Base-by-base conservation (phyloP, 1,284 basidiomycete species). In the Hymenochaete sp. region DNA sequence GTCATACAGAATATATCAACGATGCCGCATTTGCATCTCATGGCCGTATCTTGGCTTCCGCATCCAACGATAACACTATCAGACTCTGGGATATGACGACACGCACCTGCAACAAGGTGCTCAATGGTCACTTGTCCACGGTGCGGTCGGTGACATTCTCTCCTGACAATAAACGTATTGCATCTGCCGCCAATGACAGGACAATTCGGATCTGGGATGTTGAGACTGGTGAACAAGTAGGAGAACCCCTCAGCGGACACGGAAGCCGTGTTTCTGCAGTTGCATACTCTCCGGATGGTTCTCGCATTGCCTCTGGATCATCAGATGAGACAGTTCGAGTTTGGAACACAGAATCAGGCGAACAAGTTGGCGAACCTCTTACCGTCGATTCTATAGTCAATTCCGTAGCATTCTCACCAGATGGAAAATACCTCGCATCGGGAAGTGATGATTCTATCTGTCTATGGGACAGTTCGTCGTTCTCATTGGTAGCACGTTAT, bases 291-390 rank as follows among this genome's bases (percentile, higher is more conserved):
- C 49, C 41, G 11, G 46, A 53, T 24, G 42, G 19, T 10, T 10
- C 16, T 14, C 16, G 21, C 27, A 79, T 95, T 4, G 82, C 97
- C n/a, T 89, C 44, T n/a, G n/a, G 25, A n/a, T 39, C 37, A 8
- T 16, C 31, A 14, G 36, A 38, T 18, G 19, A 93, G 55, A 76
- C 79, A n/a, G 18, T 40, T 31, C 11, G 14, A 7, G 27, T 39
- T 22, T 46, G 44, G 44, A 32, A 39, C 14, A 21, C 27, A n/a
- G 18, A n/a, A 27, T 32, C 18, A 16, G 37, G 44, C 21, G 36
- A 28, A 25, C 3, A 7, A 5, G 14, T 6, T 31, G 10, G 8
- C 8, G 41, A 27, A 16, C 29, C 44, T 14, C 10, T 22, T 22
- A 31, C 19, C 3, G 37, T 11, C 8, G 18, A 46, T n/a, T 22